Conservation (phyloP, 176 grass and related monocot genomes). For the Carex parvula region DNA sequence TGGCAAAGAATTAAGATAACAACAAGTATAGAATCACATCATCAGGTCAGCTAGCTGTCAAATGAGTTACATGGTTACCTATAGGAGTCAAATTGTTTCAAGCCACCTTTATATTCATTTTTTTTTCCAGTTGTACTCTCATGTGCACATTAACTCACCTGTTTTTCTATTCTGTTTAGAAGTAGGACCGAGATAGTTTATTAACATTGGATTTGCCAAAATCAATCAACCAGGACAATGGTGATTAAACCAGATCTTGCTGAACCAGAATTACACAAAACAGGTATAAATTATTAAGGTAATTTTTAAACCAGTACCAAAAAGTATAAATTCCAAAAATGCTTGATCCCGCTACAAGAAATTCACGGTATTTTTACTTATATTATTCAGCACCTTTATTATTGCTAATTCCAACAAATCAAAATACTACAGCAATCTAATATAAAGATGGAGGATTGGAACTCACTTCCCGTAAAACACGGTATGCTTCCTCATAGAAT, state of each 20-base stretch:
- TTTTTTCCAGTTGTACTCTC: background rate
- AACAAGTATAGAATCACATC: background rate
- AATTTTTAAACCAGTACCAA: background rate
- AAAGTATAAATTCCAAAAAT: background rate
- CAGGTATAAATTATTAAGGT: background rate
- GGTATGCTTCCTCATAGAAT: constrained; percentile 93
- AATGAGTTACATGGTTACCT: background rate
- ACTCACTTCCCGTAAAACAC: constrained; percentile 79
- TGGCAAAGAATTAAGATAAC: background rate
- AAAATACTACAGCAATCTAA: background rate
- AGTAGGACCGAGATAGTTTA: background rate
- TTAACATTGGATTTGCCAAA: background rate
- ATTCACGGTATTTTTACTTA: background rate
- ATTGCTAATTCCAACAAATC: background rate
- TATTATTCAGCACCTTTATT: constrained; percentile 10
- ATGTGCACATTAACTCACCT: background rate
- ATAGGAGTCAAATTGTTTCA: background rate
- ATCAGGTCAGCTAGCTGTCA: background rate
- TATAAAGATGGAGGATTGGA: constrained; percentile 27
- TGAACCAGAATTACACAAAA: constrained; percentile 12
- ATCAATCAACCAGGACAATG: background rate
- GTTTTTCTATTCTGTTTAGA: constrained; percentile 2
- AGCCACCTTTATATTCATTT: background rate
- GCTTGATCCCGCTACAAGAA: background rate
- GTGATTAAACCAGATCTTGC: background rate